Base-by-base conservation (phyloP, 1,284 basidiomycete genomes). In the Acaromyces ingoldii region DNA sequence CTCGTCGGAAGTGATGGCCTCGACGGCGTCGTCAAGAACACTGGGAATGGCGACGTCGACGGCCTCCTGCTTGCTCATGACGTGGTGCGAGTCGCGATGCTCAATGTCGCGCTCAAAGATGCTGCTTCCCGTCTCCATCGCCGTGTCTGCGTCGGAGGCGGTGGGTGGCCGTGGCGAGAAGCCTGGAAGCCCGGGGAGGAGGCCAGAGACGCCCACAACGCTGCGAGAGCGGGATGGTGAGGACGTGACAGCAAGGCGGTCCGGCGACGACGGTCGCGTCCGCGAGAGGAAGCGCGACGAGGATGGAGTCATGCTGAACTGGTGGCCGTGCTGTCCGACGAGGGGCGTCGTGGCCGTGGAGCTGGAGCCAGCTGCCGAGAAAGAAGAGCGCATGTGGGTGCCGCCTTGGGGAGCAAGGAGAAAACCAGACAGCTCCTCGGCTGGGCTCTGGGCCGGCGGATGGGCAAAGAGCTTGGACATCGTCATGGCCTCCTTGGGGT, bases 61-160 rank as follows among this genome's bases (percentile, higher is more conserved):
- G 22, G 70, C 71, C 42, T 72, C 68, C 33, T 64, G 57, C 44
- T 66, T 63, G 51, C 59, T 67, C 49, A 65, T 56, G 34, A 63
- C 51, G 50, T 69, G 71, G 25, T 48, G 52, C 3, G 66, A 68
- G 45, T 70, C 64, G 17, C 62, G 57, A 36, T 68, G 64, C 53
- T 74, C 70, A 28, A 72, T 72, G 33, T 69, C 66, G 19, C 71
- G 57, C 53, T 74, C 71, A 55, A 74, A 74, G 46, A 74, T 74
- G 58, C 54, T 70, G 9, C 56, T 21, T 38, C 26, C 36, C 26
- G 17, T 22, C n/a, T 9, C 9, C 36, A 34, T 34, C 10, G 17
- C 10, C 31, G 17, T 34, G 31, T 34, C 31, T 34, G 17, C 31
- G 39, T n/a, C n/a, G 21, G 13, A 50, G 40, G 21, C 49, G 41